Evolutionary conservation across 768 basidiomycete genomes (phyloP).

Genomic region (Tephrocybe sp.): DNA sequence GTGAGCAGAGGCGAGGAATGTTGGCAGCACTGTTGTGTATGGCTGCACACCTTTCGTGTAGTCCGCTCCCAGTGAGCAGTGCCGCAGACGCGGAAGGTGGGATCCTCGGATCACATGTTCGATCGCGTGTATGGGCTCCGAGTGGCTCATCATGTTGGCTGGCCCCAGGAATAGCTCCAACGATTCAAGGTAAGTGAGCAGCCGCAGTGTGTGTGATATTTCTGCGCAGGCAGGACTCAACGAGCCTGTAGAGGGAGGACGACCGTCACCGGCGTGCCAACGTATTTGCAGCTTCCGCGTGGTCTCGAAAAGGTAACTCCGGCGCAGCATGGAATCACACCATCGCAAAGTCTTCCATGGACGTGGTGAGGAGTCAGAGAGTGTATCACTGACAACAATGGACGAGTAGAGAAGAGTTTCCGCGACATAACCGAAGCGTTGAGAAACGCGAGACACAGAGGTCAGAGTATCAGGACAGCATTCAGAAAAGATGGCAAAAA

Average conservation of each 20-base stretch:
- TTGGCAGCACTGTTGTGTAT: constrained; percentile 38
- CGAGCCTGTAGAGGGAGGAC: constrained; percentile 24
- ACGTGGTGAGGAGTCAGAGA: constrained; percentile 39
- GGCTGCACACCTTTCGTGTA: constrained; percentile 40
- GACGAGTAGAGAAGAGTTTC: constrained; percentile 61
- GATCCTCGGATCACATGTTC: constrained; percentile 42
- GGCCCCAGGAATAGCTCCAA: constrained; percentile 56
- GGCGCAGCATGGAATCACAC: constrained; percentile 49
- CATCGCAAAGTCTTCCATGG: constrained; percentile 47
- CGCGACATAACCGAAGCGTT: constrained; percentile 48
- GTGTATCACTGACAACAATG: constrained; percentile 46
- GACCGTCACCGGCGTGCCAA: constrained; percentile 49
- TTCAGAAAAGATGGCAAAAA: constrained; percentile 45
- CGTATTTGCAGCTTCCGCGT: constrained; percentile 50
- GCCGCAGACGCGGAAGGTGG: constrained; percentile 39
- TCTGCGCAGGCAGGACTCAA: constrained; percentile 40
- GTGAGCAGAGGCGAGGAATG: constrained; percentile 43
- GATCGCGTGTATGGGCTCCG: constrained; percentile 38
- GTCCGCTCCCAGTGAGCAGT: constrained; percentile 46
- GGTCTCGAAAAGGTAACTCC: constrained; percentile 45
- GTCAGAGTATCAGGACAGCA: constrained; percentile 38
- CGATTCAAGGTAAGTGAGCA: constrained; percentile 44
- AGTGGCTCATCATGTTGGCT: constrained; percentile 31
- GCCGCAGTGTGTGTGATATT: constrained; percentile 36
- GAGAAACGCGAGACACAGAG: constrained; percentile 44